These are phyloP conservation scores for Cryptococcus jaspeensis DNA, from an alignment of 1,284 basidiomycete genomes.

Conservation along the genomic window DNA sequence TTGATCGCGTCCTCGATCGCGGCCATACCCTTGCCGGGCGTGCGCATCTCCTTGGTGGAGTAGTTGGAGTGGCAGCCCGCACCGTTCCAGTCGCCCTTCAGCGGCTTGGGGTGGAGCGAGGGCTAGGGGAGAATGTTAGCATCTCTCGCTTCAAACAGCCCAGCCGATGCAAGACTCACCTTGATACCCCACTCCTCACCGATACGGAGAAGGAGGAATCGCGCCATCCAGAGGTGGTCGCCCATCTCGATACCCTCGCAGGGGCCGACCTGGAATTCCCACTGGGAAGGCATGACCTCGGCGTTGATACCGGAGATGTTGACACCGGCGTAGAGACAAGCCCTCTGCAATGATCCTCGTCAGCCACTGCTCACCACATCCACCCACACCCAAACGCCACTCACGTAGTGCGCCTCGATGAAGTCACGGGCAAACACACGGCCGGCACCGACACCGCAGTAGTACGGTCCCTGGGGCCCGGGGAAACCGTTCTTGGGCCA, in stretches of 20 bases:
- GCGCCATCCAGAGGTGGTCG: slow-evolving; percentile 96
- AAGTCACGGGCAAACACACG: slow-evolving; percentile 98
- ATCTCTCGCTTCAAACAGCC: neutral
- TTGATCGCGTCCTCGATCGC: slow-evolving; percentile 90
- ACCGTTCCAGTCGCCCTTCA: slow-evolving; percentile 98
- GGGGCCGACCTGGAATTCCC: slow-evolving; percentile 99
- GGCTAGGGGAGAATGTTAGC: slow-evolving; percentile 27
- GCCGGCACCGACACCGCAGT: slow-evolving; percentile 97
- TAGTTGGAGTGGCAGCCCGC: slow-evolving; percentile 96
- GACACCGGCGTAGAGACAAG: slow-evolving; percentile 92
- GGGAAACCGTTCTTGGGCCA: slow-evolving; percentile 99
- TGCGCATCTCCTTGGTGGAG: slow-evolving; percentile 88
- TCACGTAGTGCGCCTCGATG: slow-evolving; percentile 93
- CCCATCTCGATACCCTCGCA: slow-evolving; percentile 98
- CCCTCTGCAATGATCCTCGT: slow-evolving; percentile 35
- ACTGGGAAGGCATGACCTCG: slow-evolving; percentile 99
- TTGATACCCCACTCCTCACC: slow-evolving; percentile 99
- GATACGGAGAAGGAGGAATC: slow-evolving; percentile 86
- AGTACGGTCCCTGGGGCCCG: slow-evolving; percentile 98
- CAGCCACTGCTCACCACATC: neutral
- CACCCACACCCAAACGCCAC: slow-evolving; percentile 4
- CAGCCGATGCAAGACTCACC: slow-evolving; percentile 54
- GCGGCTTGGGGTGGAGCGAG: slow-evolving; percentile 98
- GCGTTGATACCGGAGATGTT: slow-evolving; percentile 99
- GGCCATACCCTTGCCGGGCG: slow-evolving; percentile 85